These are phyloP conservation scores for Leishmania arabica DNA, from an alignment of 208 protist genomes.

Conservation along the genomic window DNA sequence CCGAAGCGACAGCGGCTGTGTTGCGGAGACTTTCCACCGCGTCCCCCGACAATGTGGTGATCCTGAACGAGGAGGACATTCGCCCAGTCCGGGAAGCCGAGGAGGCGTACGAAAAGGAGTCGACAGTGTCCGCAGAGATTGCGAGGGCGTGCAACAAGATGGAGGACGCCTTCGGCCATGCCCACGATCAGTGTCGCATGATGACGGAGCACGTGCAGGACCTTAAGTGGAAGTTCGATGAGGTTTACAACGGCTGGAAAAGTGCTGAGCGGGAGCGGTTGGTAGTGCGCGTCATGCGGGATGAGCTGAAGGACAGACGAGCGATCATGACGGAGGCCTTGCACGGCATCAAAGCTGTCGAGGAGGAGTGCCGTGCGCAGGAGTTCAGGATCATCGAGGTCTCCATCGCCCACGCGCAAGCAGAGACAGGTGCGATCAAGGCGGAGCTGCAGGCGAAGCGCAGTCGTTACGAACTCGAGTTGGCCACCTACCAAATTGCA, in stretches of 20 bases:
- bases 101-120: constrained; percentile 31
- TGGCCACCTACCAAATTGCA: constrained; percentile 74
- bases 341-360: constrained; percentile 16
- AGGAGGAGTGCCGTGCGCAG: constrained; percentile 34
- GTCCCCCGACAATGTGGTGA: constrained; percentile 16
- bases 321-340: constrained; percentile 28
- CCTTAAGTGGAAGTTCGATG: constrained; percentile 42
- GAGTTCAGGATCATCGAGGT: constrained; percentile 40
- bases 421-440: constrained; percentile 17
- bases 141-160: constrained; percentile 28
- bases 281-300: constrained; percentile 20
- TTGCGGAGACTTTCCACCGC: neutral
- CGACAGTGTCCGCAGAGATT: constrained; percentile 18
- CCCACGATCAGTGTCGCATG: constrained; percentile 30
- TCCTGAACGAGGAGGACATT: constrained; percentile 47
- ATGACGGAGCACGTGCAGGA: constrained; percentile 52
- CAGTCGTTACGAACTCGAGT: constrained; percentile 57
- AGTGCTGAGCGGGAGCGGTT: constrained; percentile 23
- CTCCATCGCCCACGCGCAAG: constrained; percentile 32
- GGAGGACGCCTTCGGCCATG: constrained; percentile 28
- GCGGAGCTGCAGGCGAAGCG: constrained; percentile 41
- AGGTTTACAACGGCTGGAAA: constrained; percentile 23
- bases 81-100: constrained; percentile 43
- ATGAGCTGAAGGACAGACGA: constrained; percentile 37
- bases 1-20: neutral